These are phyloP conservation scores for Entomortierella chlamydospora DNA, from an alignment of 192 early-diverging fungal species.

Conservation along the genomic window DNA sequence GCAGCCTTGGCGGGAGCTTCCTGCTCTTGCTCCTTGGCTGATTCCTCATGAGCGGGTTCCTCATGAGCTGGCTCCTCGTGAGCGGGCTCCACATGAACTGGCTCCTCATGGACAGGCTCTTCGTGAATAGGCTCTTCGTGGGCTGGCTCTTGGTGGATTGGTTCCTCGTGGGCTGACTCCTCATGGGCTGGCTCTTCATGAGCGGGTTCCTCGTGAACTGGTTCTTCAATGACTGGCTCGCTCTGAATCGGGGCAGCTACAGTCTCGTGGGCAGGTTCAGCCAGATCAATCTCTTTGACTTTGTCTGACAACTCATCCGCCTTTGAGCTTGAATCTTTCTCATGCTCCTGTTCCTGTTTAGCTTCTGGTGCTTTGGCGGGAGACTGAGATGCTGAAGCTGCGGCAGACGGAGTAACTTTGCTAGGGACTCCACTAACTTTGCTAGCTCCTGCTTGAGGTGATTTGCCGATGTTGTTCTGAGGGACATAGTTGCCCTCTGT, in stretches of 20 bases:
- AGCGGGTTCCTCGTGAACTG: not conserved
- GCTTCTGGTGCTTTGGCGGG: conserved; percentile 8
- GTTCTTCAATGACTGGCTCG: not conserved
- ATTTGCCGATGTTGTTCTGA: conserved; percentile 33
- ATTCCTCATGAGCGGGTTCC: not conserved
- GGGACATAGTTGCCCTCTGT: conserved; percentile 21
- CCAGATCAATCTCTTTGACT: conserved; percentile 33
- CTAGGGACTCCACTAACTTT: conserved; percentile 6
- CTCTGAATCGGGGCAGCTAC: not conserved
- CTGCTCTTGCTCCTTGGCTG: conserved; percentile 22
- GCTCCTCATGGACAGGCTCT: not conserved
- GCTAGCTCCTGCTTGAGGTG: conserved; percentile 8
- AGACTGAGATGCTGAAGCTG: not conserved
- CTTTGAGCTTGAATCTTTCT: conserved; percentile 10
- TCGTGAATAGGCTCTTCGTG: too few relatives aligned
- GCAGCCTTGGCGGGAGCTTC: not conserved
- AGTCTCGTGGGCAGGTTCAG: not conserved
- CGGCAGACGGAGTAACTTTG: conserved; percentile 1
- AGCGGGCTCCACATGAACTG: not conserved
- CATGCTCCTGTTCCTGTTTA: conserved; percentile 13
- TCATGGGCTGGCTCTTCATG: not conserved
- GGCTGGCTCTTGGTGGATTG: not conserved
- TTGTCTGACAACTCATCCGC: conserved; percentile 20
- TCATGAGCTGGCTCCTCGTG: not conserved
- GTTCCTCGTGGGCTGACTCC: not conserved